phyloP scores from a whole-genome alignment of 78 protist genomes.

The Parvularia atlantis region DNA sequence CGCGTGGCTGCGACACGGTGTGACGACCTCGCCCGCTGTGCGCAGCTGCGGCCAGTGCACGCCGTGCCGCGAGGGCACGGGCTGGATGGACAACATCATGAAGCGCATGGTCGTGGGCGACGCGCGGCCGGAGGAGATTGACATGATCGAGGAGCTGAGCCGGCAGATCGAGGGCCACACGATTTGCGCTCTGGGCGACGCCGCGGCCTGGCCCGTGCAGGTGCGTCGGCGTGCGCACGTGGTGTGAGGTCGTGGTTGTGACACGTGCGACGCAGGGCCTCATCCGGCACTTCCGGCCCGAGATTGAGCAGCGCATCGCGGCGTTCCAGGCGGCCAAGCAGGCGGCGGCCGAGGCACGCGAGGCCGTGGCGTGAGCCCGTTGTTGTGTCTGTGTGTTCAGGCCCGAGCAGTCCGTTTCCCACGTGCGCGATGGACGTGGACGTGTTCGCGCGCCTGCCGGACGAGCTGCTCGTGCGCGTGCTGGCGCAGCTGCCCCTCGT shows the following conservation, averaged over 20 bases:
- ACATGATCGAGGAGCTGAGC: conserved; percentile 74
- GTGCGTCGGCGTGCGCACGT: no score
- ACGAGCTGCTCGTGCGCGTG: no score
- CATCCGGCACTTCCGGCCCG: conserved; percentile 86
- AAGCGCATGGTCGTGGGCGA: conserved; percentile 79
- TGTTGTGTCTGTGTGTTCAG: no score
- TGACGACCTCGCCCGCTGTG: no score
- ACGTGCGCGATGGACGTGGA: no score
- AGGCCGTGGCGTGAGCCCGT: no score
- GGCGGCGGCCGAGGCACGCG: no score
- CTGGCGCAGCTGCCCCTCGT: no score
- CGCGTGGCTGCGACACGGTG: no score
- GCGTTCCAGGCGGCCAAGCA: not conserved
- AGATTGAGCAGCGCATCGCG: conserved; percentile 74
- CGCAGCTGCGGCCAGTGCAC: conserved; percentile 85
- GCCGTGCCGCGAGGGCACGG: conserved; percentile 95
- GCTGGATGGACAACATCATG: conserved; percentile 75
- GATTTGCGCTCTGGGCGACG: conserved; percentile 98
- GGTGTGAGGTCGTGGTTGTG: not conserved
- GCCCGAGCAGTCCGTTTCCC: no score
- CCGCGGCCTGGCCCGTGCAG: conserved; percentile 99
- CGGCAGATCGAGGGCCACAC: conserved; percentile 94
- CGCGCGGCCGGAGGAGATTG: conserved; percentile 82
- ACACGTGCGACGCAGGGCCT: conserved; percentile 52
- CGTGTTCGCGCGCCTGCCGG: no score